A percentile compares a stretch with the other conserved stretches of the same genome.
These are phyloP conservation scores for Trichosporon inkin DNA, from an alignment of 1,284 basidiomycete genomes.

Conservation along the genomic window DNA sequence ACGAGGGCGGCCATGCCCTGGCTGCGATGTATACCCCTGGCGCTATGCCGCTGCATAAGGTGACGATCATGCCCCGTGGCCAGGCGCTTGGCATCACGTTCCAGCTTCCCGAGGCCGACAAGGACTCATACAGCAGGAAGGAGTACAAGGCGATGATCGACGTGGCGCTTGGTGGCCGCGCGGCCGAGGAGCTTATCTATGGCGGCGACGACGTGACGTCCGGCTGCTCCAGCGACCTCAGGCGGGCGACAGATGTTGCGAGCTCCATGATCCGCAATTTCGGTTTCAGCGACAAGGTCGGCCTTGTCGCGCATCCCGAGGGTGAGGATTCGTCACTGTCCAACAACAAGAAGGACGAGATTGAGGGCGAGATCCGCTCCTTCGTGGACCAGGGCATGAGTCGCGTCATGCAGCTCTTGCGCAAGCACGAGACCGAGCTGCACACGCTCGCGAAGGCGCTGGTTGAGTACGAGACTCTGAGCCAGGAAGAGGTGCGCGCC, in stretches of 20 bases:
- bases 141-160: conserved; percentile 61
- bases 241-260: conserved; percentile 71
- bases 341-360: conserved; percentile 68
- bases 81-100: conserved; percentile 86
- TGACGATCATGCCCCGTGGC: conserved; percentile 89
- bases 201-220: conserved; percentile 81
- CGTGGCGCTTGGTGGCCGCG: conserved; percentile 85
- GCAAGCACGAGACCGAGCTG: conserved; percentile 69
- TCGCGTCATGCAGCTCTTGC: conserved; percentile 66
- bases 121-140: conserved; percentile 47
- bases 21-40: conserved; percentile 86
- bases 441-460: conserved; percentile 82
- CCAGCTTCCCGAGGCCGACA: conserved; percentile 77
- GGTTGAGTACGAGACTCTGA: conserved; percentile 90
- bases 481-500: conserved; percentile 73
- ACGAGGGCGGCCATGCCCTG: conserved; percentile 92
- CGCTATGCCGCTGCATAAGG: conserved; percentile 91
- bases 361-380: conserved; percentile 76
- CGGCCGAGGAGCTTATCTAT: conserved; percentile 88
- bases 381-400: conserved; percentile 69
- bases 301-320: conserved; percentile 69
- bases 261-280: conserved; percentile 77
- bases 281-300: conserved; percentile 71
- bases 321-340: conserved; percentile 67
- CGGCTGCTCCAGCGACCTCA: conserved; percentile 83